These are phyloP conservation scores for Geotrichum carabidarum DNA, from an alignment of 1,139 yeast genomes.

Conservation along the genomic window DNA sequence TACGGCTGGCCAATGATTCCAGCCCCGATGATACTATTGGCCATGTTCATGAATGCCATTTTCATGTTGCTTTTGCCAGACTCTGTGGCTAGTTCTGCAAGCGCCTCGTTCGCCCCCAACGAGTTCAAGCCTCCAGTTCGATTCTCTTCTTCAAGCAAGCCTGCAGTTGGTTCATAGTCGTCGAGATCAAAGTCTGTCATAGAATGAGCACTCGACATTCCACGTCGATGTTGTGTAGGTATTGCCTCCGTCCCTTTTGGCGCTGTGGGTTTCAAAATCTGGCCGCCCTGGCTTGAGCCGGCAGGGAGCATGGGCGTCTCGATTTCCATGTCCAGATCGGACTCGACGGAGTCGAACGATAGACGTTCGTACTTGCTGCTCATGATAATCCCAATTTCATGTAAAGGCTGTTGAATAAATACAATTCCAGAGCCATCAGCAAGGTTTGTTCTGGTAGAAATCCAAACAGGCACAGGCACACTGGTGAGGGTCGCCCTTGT, in stretches of 20 bases:
- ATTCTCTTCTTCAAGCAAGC: slow-evolving; percentile 4
- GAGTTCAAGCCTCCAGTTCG: not conserved
- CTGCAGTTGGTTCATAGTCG: slow-evolving; percentile 8
- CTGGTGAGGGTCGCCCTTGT: too few relatives aligned
- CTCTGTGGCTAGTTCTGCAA: slow-evolving; percentile 32
- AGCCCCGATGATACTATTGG: slow-evolving; percentile 85
- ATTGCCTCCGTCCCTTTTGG: not conserved
- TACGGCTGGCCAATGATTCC: slow-evolving; percentile 93
- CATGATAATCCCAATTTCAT: not conserved
- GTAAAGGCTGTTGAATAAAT: too few relatives aligned
- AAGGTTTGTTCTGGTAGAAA: too few relatives aligned
- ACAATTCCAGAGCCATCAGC: too few relatives aligned
- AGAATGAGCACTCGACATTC: not conserved
- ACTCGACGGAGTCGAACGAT: slow-evolving; percentile 11
- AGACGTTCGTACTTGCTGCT: slow-evolving; percentile 11
- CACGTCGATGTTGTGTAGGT: slow-evolving; percentile 2
- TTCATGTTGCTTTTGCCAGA: slow-evolving; percentile 50
- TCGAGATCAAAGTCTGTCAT: slow-evolving; percentile 9
- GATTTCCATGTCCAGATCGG: slow-evolving; percentile 2
- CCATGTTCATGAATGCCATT: slow-evolving; percentile 97
- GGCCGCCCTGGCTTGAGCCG: slow-evolving; percentile 5
- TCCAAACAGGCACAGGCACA: too few relatives aligned
- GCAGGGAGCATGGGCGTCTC: not conserved
- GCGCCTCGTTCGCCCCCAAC: slow-evolving; percentile 24
- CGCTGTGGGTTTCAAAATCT: not conserved